A percentile compares a stretch with the other conserved stretches of the same genome.
These are phyloP conservation scores for Closterium sp. DNA, from an alignment of 139 green algal genomes.

Conservation along the genomic window DNA sequence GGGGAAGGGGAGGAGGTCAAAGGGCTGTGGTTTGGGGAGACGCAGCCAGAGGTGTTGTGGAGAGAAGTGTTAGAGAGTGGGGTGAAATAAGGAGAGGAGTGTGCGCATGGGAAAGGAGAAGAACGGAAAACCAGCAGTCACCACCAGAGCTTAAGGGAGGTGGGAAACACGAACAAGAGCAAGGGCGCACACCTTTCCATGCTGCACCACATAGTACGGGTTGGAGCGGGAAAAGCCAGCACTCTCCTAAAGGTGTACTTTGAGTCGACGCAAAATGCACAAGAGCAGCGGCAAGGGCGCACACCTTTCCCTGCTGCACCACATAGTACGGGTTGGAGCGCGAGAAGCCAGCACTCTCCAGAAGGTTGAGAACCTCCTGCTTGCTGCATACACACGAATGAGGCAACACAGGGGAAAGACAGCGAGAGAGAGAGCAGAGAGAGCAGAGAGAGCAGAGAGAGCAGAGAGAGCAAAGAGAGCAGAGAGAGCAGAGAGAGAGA, in stretches of 20 bases:
- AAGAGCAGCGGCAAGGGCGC: not conserved
- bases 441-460: not conserved
- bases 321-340: constrained; percentile 98
- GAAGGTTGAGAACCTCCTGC: constrained; percentile 88
- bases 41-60: not conserved
- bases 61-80: too few species aligned
- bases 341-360: constrained; percentile 95
- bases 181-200: constrained; percentile 71
- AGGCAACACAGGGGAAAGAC: not conserved
- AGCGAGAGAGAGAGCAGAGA: constrained; percentile 40
- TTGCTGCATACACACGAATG: constrained; percentile 59
- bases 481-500: not conserved
- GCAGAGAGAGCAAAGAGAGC: not conserved
- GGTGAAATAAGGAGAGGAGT: too few species aligned
- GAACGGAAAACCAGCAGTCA: too few species aligned
- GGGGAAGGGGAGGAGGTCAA: not conserved
- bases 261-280: too few species aligned
- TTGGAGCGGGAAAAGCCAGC: constrained; percentile 90
- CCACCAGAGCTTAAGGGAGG: too few species aligned
- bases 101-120: too few species aligned
- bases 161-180: too few species aligned
- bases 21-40: too few species aligned
- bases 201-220: constrained; percentile 99
- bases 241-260: too few species aligned
- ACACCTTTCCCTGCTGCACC: constrained; percentile 92